Conservation (phyloP, 2,329 filamentous ascomycete genomes). For the Diplodia corticola region DNA sequence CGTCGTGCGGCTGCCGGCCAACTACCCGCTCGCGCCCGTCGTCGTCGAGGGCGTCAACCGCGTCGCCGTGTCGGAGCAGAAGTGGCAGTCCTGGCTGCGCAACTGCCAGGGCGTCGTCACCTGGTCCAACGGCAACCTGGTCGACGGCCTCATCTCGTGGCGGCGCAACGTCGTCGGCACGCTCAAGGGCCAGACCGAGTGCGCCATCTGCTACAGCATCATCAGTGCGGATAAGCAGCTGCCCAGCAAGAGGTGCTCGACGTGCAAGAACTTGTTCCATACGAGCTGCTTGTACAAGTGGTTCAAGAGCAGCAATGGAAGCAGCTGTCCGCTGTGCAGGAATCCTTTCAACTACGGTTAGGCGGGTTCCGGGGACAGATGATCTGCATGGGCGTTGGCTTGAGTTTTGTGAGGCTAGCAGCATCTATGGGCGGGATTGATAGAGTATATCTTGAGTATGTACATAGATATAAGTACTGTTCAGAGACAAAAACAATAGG, state of each 20-base stretch:
- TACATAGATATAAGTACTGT: background rate
- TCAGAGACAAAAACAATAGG: background rate
- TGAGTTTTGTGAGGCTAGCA: too few relatives aligned
- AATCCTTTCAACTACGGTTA: conserved; percentile 74
- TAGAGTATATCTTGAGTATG: background rate
- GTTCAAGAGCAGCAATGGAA: conserved; percentile 92
- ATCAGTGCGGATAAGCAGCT: conserved; percentile 85
- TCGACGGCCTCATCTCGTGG: conserved; percentile 84
- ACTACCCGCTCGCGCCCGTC: conserved; percentile 80
- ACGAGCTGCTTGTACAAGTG: conserved; percentile 88
- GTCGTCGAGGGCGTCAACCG: conserved; percentile 75
- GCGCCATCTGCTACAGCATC: conserved; percentile 95
- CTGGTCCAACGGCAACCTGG: conserved; percentile 84
- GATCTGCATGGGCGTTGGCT: too few relatives aligned
- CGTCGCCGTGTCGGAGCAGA: conserved; percentile 84
- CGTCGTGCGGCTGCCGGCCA: conserved; percentile 73
- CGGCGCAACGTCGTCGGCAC: conserved; percentile 83
- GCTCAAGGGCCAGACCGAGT: conserved; percentile 90
- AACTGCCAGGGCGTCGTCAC: conserved; percentile 90
- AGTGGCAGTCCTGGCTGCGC: conserved; percentile 89
- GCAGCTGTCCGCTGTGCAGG: conserved; percentile 87
- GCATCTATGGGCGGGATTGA: background rate
- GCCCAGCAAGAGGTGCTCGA: conserved; percentile 87
- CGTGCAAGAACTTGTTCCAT: conserved; percentile 95
- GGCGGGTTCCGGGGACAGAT: background rate